A percentile compares a stretch with the other conserved stretches of the same genome.
phyloP scores from a whole-genome alignment of 257 asterid genomes.

The Solanum peruvianum region DNA sequence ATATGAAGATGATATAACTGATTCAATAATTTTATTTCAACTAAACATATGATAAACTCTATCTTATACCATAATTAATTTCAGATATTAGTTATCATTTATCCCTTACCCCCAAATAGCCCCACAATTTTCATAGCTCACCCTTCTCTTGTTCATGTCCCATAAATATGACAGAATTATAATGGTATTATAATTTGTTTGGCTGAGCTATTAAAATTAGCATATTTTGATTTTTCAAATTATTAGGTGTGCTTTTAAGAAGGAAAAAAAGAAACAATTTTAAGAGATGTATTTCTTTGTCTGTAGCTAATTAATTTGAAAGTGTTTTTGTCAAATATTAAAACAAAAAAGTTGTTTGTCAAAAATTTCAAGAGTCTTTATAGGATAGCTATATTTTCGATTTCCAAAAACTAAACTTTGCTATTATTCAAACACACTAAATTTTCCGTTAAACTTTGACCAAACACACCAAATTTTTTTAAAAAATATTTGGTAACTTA shows the following conservation, averaged over 20 bases:
- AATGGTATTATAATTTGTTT: not conserved
- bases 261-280: no score
- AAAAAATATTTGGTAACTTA: not conserved
- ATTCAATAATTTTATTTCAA: no score
- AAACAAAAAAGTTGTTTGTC: not conserved
- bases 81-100: no score
- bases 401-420: no score
- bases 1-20: no score
- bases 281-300: not conserved
- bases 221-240: not conserved
- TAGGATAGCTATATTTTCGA: not conserved
- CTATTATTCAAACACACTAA: not conserved
- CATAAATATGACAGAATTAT: not conserved
- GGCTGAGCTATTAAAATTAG: not conserved
- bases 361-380: not conserved
- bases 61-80: no score
- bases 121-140: not conserved
- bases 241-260: not conserved
- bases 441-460: not conserved
- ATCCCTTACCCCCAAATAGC: not conserved
- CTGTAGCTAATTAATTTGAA: not conserved
- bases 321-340: not conserved
- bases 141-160: not conserved
- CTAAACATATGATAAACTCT: no score
- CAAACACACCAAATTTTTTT: not conserved